Evolutionary conservation across 2,329 filamentous ascomycete species (phyloP), one percentile per base, ranked within the genome.

Genomic region (Piedraia hortae): DNA sequence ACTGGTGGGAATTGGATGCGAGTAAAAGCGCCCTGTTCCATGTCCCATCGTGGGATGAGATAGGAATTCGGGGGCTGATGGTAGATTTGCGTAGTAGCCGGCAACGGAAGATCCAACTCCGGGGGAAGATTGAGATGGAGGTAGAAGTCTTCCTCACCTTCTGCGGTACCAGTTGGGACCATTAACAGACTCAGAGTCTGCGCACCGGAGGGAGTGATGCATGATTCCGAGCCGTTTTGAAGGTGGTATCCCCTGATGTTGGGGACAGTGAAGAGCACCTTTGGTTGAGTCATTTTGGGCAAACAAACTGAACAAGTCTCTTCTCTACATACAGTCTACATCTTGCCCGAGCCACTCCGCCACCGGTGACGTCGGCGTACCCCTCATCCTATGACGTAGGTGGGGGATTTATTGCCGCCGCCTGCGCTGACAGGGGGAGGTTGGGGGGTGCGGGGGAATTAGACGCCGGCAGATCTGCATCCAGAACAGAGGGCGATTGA

Each of bases 41-140:
- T 52, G 38, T 93, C 82, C 78, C 82, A 91, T 32, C 82, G 67
- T 9, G 85, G 85, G 29, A 97, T 90, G 20, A 93, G 56, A 41
- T 93, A 93, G 52, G 75, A 89, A 31, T 59, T 65, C 1, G 82
- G 82, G 4, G 80, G 78, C 48, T 93, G 77, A 45, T 90, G 78
- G 49, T 90, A 93, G 43, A 97, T 85, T 44, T 93, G 82, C 0
- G 85, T 93, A 0, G 80, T 93, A 10, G 82, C 82, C 7, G 85
- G 85, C 8, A 93, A 58, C 4, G 85, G 75, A 4, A 93, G 62
- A 37, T 93, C 82, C 35, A 97, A 64, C 54, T 91, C 82, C 10
- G 82, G 82, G 8, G 82, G 80, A 6, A 93, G 64, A 38, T 91
- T 78, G 12, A 97, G 62, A 45, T 93, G 82, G 4, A 97, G 64